Base-by-base conservation (phyloP, 768 basidiomycete genomes). In the Tylopilus vinaceipallidus region DNA sequence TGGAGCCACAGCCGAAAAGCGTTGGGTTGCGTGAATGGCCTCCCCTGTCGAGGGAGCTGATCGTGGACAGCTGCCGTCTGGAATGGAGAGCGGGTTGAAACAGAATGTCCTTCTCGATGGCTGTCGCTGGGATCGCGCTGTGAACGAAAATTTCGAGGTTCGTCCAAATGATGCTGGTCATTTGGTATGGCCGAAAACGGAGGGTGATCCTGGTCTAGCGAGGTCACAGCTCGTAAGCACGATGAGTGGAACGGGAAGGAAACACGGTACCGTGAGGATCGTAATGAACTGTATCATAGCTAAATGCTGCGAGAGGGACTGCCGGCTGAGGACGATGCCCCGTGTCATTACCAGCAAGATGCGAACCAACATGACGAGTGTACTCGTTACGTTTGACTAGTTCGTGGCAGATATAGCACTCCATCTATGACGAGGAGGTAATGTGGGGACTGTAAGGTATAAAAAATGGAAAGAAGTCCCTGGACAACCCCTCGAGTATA, bases 381-480 rank as follows among this genome's bases (percentile, higher is more conserved):
- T 51, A 59, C n/a, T 64, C 41, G 34, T 50, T 19, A 9, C 27
- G 56, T 32, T 43, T 3, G 35, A 63, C n/a, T 16, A n/a, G 6
- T 16, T 34, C 12, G 23, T 45, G 38, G 34, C 61, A 65, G 33
- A 62, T 46, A 41, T 50, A 41, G 13, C 61, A 63, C 54, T 49
- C 26, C 51, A 64, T 55, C 37, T 26, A 19, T 3, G 3, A 29
- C 26, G 23, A 38, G 14, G 20, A 17, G 42, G 24, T 0, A 20
- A 24, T 22, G 16, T n/a, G 20, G 6, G 20, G 45, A 16, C 6
- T 13, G 17, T 27, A 32, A 17, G 48, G 32, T 17, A 16, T 7
- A n/a, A 32, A 26, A 23, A 44, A 14, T 23, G 26, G 30, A 23
- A 23, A 37, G 6, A 7, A 20, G 10, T 14, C 17, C 16, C 16